These are phyloP conservation scores for Bacidia gigantensis DNA, from an alignment of 495 filamentous ascomycete species.

Conservation along the genomic window DNA sequence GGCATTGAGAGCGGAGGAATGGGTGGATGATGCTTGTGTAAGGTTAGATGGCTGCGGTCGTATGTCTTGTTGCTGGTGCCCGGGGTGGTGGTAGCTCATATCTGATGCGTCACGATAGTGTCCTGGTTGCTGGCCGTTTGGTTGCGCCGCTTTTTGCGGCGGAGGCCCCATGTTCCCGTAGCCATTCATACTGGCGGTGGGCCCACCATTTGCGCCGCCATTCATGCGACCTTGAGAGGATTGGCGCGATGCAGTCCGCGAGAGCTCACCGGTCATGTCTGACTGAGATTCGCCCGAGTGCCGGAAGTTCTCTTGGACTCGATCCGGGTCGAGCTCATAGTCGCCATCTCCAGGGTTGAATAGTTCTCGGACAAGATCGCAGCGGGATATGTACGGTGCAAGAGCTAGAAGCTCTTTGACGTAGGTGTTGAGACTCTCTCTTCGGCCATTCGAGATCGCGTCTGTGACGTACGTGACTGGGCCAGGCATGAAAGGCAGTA, in stretches of 20 bases:
- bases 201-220: conserved; percentile 23
- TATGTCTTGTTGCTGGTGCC: conserved; percentile 26
- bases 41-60: conserved; percentile 61
- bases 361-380: conserved; percentile 71
- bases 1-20: conserved; percentile 21
- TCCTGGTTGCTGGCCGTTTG: conserved; percentile 28
- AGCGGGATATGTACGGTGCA: conserved; percentile 68
- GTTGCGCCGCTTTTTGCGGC: conserved; percentile 41
- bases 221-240: conserved; percentile 63
- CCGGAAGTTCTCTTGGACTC: conserved; percentile 52
- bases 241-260: conserved; percentile 51
- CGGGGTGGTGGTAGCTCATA: conserved; percentile 22
- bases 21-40: conserved; percentile 53
- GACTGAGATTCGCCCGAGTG: conserved; percentile 59
- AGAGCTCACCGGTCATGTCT: conserved; percentile 35
- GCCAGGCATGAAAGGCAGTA: conserved; percentile 95
- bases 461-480: conserved; percentile 97
- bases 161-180: conserved; percentile 38
- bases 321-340: conserved; percentile 71
- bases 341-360: conserved; percentile 84
- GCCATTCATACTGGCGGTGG: conserved; percentile 24
- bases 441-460: conserved; percentile 83
- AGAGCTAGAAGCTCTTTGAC: conserved; percentile 80
- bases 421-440: conserved; percentile 85
- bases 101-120: conserved; percentile 29